Evolutionary conservation across 2,329 filamentous ascomycete genomes (phyloP).

Genomic region (Epichloe coenophiala): DNA sequence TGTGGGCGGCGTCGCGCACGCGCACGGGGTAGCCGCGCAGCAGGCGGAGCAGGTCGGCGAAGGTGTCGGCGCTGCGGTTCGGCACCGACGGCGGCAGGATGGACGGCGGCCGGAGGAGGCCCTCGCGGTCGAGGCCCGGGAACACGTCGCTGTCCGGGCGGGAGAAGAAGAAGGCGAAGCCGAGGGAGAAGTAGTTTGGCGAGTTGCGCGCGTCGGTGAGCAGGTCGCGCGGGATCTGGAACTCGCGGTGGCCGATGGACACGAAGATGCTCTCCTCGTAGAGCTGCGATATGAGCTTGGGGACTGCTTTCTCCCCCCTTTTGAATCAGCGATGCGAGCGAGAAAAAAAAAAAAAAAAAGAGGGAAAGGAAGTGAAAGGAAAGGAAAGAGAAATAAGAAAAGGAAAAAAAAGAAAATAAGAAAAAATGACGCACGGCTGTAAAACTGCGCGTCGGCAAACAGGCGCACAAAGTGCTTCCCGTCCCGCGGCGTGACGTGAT

Average conservation of each 20-base stretch:
- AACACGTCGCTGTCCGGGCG: constrained; percentile 61
- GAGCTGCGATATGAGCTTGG: constrained; percentile 77
- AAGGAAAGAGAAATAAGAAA: too few species aligned
- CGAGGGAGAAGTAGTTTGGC: constrained; percentile 92
- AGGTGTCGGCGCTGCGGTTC: constrained; percentile 69
- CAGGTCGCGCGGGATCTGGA: constrained; percentile 79
- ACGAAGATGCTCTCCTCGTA: constrained; percentile 89
- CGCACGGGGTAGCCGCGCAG: constrained; percentile 72
- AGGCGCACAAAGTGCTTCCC: constrained; percentile 81
- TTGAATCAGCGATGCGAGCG: neutral
- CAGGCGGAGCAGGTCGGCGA: constrained; percentile 68
- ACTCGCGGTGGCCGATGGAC: constrained; percentile 73
- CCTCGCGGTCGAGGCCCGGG: constrained; percentile 66
- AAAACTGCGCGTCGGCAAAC: constrained; percentile 92
- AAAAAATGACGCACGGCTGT: constrained; percentile 48
- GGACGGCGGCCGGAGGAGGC: constrained; percentile 72
- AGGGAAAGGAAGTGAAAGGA: too few species aligned
- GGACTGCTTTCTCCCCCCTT: constrained; percentile 39
- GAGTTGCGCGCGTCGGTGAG: constrained; percentile 76
- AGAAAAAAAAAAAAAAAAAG: neutral
- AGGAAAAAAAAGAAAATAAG: neutral
- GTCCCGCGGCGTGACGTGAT: constrained; percentile 71
- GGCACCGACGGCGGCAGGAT: constrained; percentile 74
- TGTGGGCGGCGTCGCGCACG: constrained; percentile 64
- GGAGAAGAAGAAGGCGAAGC: constrained; percentile 79